Base-by-base conservation (phyloP, 768 basidiomycete genomes). In the Tylopilus felleus region DNA sequence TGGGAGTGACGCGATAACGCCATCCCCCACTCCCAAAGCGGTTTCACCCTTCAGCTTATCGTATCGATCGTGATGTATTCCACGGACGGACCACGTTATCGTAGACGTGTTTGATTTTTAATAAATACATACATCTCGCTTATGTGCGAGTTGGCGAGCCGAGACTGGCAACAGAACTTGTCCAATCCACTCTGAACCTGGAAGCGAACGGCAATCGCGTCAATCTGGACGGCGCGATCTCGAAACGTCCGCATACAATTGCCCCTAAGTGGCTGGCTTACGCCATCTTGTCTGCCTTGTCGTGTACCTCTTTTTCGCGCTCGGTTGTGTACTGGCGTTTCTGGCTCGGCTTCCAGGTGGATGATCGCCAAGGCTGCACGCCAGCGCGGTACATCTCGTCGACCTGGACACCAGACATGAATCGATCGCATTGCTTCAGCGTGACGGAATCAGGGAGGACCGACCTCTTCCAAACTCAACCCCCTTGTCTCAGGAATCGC, bases 401-500 rank as follows among this genome's bases (percentile, higher is more conserved):
- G 55, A 88, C 83, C 83, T 83, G 2, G 27, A 21, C 12, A 16
- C 12, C 19, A 10, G n/a, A 39, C 9, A n/a, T n/a, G 25, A 7
- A 14, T 35, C 33, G 21, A 40, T 21, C 17, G 33, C 33, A 14
- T 33, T n/a, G n/a, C n/a, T n/a, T n/a, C n/a, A n/a, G n/a, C n/a
- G n/a, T n/a, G n/a, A 33, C 31, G 31, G 31, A 33, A 33, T n/a
- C n/a, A n/a, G n/a, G 29, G 10, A 9, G 7, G 29, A 41, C 35
- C 2, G 51, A 82, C 84, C 76, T 88, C 85, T 73, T 90, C 87
- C 50, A 90, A 70, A 53, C 81, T 81, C 19, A 90, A 77, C 14
- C 87, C 87, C 66, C 82, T 90, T 8, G 88, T 90, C 74, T 93
- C 90, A 19, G 88, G 89, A 47, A 92, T 84, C 65, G 84, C 82